phyloP scores from a whole-genome alignment of 495 filamentous ascomycete genomes.

The Podospora pseudocomata region DNA sequence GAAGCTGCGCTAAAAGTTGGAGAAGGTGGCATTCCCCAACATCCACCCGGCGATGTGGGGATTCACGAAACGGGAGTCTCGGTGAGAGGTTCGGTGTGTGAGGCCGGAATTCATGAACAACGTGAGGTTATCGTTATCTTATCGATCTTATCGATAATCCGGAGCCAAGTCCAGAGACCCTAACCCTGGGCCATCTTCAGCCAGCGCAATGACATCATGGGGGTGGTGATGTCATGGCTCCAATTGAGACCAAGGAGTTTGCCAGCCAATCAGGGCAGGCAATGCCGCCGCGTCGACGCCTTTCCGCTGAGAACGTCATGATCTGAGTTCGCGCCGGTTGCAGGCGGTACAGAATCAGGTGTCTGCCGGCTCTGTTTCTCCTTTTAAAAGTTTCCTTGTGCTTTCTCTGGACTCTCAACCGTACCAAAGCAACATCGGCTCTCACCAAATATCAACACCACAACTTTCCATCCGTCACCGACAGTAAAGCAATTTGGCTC shows the following conservation, averaged over 20 bases:
- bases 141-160: neutral
- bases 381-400: neutral
- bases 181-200: neutral
- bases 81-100: neutral
- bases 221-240: neutral
- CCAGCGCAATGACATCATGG: neutral
- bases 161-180: neutral
- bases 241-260: neutral
- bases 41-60: neutral
- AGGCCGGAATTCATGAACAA: too few species aligned
- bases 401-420: neutral
- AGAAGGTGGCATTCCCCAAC: neutral
- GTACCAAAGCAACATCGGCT: neutral
- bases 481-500: too few species aligned
- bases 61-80: neutral
- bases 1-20: neutral
- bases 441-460: neutral
- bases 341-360: neutral
- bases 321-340: neutral
- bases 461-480: neutral
- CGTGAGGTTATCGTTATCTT: neutral
- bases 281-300: neutral
- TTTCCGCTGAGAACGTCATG: slow-evolving; percentile 7
- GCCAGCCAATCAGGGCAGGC: neutral
- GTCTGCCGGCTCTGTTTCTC: neutral